Evolutionary conservation across 2,329 filamentous ascomycete species (phyloP), one percentile per base, ranked within the genome.

Genomic region (Colletotrichum sp.): DNA sequence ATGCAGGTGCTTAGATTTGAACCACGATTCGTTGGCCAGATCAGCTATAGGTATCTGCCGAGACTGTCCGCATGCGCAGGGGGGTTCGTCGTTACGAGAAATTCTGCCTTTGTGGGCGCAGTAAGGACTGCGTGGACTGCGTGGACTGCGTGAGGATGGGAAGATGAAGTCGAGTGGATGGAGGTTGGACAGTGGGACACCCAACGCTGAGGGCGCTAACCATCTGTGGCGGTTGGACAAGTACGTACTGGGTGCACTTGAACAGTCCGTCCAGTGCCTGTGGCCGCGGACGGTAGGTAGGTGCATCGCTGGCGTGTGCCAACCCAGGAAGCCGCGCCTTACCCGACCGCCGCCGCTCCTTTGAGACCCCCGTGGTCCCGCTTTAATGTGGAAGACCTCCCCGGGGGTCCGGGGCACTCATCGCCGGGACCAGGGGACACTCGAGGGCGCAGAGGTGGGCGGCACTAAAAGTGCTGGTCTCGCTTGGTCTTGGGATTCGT

Each of bases 401-500:
- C 65, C 74, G 74, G 70, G 74, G 74, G 64, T 18, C 70, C 64
- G 73, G 73, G 73, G 74, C 39, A 48, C 24, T n/a, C 64, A 52
- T 63, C 70, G 74, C 74, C 74, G 74, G 74, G 59, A 68, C 74
- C 64, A 75, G 70, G 70, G 70, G 18, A 21, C 16, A 61, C 43
- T 48, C n/a, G 24, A 63, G 26, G 24, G 55, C 55, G 36, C 24
- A n/a, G 65, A 60, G 52, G 39, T 72, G 28, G 57, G 39, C 64
- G 57, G 28, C 70, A 71, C 70, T 73, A 65, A 39, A 15, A 21
- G n/a, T 39, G 18, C 16, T 67, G 73, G 70, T 64, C 69, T 73
- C 28, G 55, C 34, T 73, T 39, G 73, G 57, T 73, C 73, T 59
- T 36, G 55, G 52, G 26, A 73, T 36, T 34, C 64, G 55, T 59